A percentile compares a stretch with the other conserved stretches of the same genome.
Conservation (phyloP, 495 filamentous ascomycete genomes). For the Neurospora terricola region DNA sequence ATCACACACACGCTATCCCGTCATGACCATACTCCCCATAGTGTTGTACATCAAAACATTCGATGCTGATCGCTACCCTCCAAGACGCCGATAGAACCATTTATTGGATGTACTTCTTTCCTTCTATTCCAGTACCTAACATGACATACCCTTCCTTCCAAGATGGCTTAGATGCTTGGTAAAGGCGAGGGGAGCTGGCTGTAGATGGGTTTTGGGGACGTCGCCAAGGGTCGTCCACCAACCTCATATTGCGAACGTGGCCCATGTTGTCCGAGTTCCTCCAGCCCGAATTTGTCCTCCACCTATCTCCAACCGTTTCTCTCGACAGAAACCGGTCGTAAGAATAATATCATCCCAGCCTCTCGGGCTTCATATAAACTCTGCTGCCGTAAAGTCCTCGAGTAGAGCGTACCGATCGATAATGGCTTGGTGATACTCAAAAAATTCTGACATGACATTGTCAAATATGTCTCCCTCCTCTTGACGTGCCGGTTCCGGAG, state of each 20-base stretch:
- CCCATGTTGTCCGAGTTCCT: not conserved
- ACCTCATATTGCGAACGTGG: not conserved
- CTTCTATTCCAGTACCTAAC: not conserved
- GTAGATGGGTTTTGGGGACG: not conserved
- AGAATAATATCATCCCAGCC: not conserved
- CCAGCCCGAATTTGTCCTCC: not conserved
- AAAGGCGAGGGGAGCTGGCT: not conserved
- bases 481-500: not conserved
- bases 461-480: not conserved
- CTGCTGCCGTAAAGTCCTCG: not conserved
- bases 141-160: not conserved
- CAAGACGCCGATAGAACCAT: not conserved
- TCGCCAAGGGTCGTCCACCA: not conserved
- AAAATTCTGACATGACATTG: not conserved
- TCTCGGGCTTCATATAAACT: not conserved
- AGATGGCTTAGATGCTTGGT: not conserved
- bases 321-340: not conserved
- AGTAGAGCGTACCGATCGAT: not conserved
- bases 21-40: not conserved
- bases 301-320: not conserved
- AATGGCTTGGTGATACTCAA: not conserved
- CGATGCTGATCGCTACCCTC: not conserved
- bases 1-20: not conserved
- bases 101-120: not conserved
- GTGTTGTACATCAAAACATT: not conserved